Evolutionary conservation across 306 rosid species (phyloP).

Genomic region (Abrus precatorius): DNA sequence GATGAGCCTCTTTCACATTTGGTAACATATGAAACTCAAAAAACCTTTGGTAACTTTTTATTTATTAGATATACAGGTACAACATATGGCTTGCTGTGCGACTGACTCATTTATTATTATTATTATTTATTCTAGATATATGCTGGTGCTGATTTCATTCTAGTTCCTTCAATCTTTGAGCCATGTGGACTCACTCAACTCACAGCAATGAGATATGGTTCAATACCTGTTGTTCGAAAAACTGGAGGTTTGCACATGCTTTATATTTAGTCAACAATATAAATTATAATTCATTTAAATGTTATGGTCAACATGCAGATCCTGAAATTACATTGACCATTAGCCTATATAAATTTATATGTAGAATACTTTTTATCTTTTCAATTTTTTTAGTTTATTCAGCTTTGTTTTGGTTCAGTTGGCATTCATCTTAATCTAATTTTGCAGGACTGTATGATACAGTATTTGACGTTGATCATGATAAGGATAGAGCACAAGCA

Average conservation of each 20-base stretch:
- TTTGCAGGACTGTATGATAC: slow-evolving; percentile 87
- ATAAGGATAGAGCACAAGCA: slow-evolving; percentile 81
- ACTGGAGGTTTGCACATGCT: slow-evolving; percentile 70
- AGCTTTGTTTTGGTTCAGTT: slow-evolving; percentile 33
- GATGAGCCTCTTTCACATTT: slow-evolving; percentile 99
- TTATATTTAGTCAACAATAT: not conserved
- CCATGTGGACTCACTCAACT: slow-evolving; percentile 99
- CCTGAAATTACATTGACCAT: slow-evolving; percentile 27
- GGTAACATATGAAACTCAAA: slow-evolving; percentile 61
- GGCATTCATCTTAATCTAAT: slow-evolving; percentile 32
- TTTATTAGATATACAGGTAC: slow-evolving; percentile 38
- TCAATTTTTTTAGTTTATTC: slow-evolving; percentile 20
- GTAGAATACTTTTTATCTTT: slow-evolving; percentile 4
- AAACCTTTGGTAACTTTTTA: not conserved
- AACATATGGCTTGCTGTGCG: not conserved
- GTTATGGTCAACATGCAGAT: slow-evolving; percentile 10
- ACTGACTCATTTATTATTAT: slow-evolving; percentile 32
- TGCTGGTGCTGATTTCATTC: slow-evolving; percentile 92
- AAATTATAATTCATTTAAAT: slow-evolving; percentile 25
- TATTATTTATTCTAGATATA: slow-evolving; percentile 68
- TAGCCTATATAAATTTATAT: not conserved
- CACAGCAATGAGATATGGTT: slow-evolving; percentile 97
- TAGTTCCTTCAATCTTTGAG: slow-evolving; percentile 98
- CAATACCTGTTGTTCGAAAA: slow-evolving; percentile 94
- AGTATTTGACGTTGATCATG: slow-evolving; percentile 85